Evolutionary conservation across 2,329 filamentous ascomycete genomes (phyloP).

Genomic region (Phialemonium atrogriseum): DNA sequence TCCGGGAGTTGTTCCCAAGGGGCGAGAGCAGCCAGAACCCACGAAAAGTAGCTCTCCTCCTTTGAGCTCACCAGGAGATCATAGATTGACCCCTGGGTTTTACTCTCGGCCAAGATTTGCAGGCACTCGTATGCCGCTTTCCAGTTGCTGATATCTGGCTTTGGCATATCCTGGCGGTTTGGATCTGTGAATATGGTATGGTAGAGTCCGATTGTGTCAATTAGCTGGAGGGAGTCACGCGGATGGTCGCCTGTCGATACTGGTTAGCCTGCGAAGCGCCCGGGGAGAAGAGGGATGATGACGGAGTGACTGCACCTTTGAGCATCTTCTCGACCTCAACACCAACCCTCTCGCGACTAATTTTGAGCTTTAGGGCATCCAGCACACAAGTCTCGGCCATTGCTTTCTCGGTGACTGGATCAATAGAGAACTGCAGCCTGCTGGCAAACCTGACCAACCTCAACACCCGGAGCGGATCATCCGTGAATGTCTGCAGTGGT

Average conservation of each 20-base stretch:
- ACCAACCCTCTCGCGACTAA: constrained; percentile 83
- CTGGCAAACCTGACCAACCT: constrained; percentile 87
- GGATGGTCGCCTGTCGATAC: constrained; percentile 46
- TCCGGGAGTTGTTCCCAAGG: constrained; percentile 57
- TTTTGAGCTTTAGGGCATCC: constrained; percentile 72
- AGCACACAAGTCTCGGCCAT: constrained; percentile 80
- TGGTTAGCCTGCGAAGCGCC: constrained; percentile 3
- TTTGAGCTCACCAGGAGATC: constrained; percentile 50
- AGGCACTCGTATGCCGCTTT: constrained; percentile 55
- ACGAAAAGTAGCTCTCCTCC: constrained; percentile 63
- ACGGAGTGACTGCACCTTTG: constrained; percentile 40
- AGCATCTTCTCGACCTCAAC: constrained; percentile 90
- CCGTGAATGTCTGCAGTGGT: constrained; percentile 85
- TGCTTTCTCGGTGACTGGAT: constrained; percentile 54
- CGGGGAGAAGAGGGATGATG: neutral
- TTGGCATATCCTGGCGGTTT: constrained; percentile 37
- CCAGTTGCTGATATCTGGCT: constrained; percentile 55
- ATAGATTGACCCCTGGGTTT: constrained; percentile 38
- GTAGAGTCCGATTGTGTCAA: constrained; percentile 61
- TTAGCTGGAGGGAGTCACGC: constrained; percentile 50
- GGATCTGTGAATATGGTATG: constrained; percentile 67
- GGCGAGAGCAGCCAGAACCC: constrained; percentile 65
- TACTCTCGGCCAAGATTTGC: constrained; percentile 35
- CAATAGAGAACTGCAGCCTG: constrained; percentile 71
- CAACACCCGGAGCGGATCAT: constrained; percentile 83